phyloP scores from a whole-genome alignment of 805 yeast genomes.

The Yamadazyma olivae region DNA sequence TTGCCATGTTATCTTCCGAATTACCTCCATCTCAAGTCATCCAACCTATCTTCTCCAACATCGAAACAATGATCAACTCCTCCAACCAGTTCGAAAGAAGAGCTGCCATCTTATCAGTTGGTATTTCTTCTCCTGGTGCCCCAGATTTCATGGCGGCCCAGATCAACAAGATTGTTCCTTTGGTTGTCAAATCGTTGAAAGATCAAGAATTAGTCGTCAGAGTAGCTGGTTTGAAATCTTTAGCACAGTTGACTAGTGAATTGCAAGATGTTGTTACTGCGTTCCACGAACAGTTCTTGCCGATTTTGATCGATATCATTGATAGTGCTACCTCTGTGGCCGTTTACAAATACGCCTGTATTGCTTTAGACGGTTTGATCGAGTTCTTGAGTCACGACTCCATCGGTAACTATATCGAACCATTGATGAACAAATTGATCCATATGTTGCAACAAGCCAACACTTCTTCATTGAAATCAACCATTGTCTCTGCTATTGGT shows the following conservation, averaged over 20 bases:
- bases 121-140: constrained; percentile 86
- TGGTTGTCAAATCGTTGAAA: constrained; percentile 71
- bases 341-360: constrained; percentile 87
- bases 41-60: constrained; percentile 67
- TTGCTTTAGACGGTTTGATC: constrained; percentile 85
- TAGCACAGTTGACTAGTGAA: constrained; percentile 75
- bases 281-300: constrained; percentile 78
- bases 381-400: constrained; percentile 90
- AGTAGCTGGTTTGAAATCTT: constrained; percentile 81
- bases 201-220: constrained; percentile 73
- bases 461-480: constrained; percentile 70
- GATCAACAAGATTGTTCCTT: constrained; percentile 67
- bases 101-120: constrained; percentile 79
- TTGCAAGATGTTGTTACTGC: constrained; percentile 82
- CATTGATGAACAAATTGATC: constrained; percentile 86
- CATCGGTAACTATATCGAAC: constrained; percentile 75
- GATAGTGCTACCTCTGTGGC: constrained; percentile 80
- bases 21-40: constrained; percentile 93
- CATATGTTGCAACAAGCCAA: constrained; percentile 75
- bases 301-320: constrained; percentile 81
- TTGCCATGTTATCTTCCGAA: constrained; percentile 75
- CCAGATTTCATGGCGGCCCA: constrained; percentile 87
- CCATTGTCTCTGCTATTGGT: constrained; percentile 92
- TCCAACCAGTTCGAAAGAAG: constrained; percentile 78
- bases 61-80: constrained; percentile 50